A percentile compares a stretch with the other conserved stretches of the same genome.
Evolutionary conservation across 2,329 filamentous ascomycete species (phyloP).

Genomic region (Diaporthe australafricana): DNA sequence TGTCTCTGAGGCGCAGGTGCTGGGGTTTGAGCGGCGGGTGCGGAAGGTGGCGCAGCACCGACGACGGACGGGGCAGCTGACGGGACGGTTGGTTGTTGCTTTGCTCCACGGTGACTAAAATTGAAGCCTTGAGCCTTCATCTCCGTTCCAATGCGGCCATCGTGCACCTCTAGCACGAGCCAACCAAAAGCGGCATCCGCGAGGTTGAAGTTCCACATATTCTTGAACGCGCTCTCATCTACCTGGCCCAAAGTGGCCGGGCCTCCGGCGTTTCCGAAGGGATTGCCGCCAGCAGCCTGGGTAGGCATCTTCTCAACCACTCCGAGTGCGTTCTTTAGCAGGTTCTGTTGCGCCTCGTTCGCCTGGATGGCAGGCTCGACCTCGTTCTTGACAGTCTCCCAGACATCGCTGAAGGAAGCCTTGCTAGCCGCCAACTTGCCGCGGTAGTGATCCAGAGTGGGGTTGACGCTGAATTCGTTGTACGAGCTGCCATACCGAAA

Average conservation of each 20-base stretch:
- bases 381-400: slow-evolving; percentile 97
- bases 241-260: slow-evolving; percentile 84
- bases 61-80: slow-evolving; percentile 44
- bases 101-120: slow-evolving; percentile 93
- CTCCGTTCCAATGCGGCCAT: slow-evolving; percentile 95
- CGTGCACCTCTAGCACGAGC: slow-evolving; percentile 93
- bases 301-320: slow-evolving; percentile 99
- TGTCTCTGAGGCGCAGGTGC: slow-evolving; percentile 47
- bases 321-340: slow-evolving; percentile 89
- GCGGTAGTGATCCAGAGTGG: slow-evolving; percentile 96
- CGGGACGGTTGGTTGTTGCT: slow-evolving; percentile 67
- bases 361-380: slow-evolving; percentile 94
- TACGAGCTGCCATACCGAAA: slow-evolving; percentile 99
- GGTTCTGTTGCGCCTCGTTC: slow-evolving; percentile 92
- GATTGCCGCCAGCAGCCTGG: slow-evolving; percentile 94
- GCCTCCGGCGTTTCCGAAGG: slow-evolving; percentile 88
- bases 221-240: slow-evolving; percentile 99
- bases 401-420: slow-evolving; percentile 98
- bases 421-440: slow-evolving; percentile 98
- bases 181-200: slow-evolving; percentile 98
- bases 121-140: slow-evolving; percentile 99
- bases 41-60: slow-evolving; percentile 50
- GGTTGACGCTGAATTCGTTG: slow-evolving; percentile 99
- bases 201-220: slow-evolving; percentile 99
- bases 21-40: slow-evolving; percentile 49